These are phyloP conservation scores for Apiotrichum veenhuisii DNA, from an alignment of 1,284 basidiomycete genomes.

Conservation along the genomic window DNA sequence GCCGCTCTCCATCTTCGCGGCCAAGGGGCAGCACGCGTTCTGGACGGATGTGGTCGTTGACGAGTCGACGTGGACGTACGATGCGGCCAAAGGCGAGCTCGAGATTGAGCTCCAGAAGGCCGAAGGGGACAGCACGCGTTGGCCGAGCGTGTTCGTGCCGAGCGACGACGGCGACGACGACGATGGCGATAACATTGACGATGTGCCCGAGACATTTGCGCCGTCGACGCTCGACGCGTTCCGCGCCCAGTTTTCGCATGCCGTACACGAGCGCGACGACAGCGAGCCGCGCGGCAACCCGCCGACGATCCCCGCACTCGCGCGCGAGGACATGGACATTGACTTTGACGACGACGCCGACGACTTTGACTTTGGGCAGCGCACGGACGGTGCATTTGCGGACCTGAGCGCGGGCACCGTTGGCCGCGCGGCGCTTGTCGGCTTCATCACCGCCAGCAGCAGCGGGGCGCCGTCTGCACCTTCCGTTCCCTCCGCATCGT, in stretches of 20 bases:
- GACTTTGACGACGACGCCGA: constrained; percentile 50
- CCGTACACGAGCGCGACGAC: constrained; percentile 23
- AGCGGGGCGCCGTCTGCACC: too few species aligned
- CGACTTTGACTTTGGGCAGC: constrained; percentile 52
- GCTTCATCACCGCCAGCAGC: constrained; percentile 17
- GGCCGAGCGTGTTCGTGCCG: constrained; percentile 72
- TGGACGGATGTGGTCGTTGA: constrained; percentile 71
- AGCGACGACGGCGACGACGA: constrained; percentile 24
- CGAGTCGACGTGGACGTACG: constrained; percentile 83
- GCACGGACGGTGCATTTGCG: constrained; percentile 54
- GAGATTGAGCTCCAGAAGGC: constrained; percentile 80
- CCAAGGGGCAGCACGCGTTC: constrained; percentile 56
- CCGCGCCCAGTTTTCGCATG: constrained; percentile 55
- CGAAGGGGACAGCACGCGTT: constrained; percentile 65
- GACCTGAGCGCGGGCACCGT: constrained; percentile 27
- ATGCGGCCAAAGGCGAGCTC: constrained; percentile 65
- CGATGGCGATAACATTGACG: constrained; percentile 55
- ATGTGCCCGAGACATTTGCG: constrained; percentile 85
- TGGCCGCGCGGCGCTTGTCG: constrained; percentile 36
- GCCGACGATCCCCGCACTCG: constrained; percentile 40
- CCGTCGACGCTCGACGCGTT: constrained; percentile 74
- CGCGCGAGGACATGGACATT: constrained; percentile 50
- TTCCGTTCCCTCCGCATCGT: too few species aligned
- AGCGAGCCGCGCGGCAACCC: constrained; percentile 29
- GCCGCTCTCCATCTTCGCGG: constrained; percentile 57